Percentiles rank a stretch among this genome's conserved stretches.
Evolutionary conservation across 164 flowering plant species (phyloP).

Genomic region (Nymphaea thermarum): DNA sequence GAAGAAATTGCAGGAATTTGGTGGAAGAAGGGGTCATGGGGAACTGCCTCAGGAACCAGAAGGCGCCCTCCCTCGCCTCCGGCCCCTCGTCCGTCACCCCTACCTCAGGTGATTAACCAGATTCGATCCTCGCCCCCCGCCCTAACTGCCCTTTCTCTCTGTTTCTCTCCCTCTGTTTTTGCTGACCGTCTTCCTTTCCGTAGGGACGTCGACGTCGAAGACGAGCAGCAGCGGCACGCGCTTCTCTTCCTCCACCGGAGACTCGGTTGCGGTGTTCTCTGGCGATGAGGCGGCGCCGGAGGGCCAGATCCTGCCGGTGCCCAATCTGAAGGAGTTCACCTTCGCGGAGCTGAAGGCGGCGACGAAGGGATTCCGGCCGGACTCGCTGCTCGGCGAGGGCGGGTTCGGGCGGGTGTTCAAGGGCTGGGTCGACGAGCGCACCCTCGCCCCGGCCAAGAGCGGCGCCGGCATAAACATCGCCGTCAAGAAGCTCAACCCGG

Average conservation of each 20-base stretch:
- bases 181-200: not conserved
- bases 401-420: conserved; percentile 67
- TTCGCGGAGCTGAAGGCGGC: conserved; percentile 48
- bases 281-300: conserved; percentile 16
- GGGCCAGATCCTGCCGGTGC: conserved; percentile 36
- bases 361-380: conserved; percentile 46
- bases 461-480: conserved; percentile 49
- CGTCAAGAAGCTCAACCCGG: conserved; percentile 55
- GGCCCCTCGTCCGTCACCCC: no score
- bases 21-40: no score
- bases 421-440: conserved; percentile 61
- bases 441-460: conserved; percentile 26
- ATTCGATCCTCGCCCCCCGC: no score
- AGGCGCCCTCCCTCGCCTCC: no score
- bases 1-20: no score
- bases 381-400: conserved; percentile 50
- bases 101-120: no score
- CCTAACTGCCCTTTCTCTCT: not conserved
- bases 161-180: not conserved
- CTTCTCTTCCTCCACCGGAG: conserved; percentile 11
- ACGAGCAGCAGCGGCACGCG: conserved; percentile 1
- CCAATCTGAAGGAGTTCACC: conserved; percentile 38
- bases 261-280: conserved; percentile 16
- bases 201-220: not conserved
- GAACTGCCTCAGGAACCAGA: no score